Evolutionary conservation across 768 basidiomycete genomes (phyloP), one percentile per base, ranked within the genome.

Genomic region (Hypholoma sublateritium): DNA sequence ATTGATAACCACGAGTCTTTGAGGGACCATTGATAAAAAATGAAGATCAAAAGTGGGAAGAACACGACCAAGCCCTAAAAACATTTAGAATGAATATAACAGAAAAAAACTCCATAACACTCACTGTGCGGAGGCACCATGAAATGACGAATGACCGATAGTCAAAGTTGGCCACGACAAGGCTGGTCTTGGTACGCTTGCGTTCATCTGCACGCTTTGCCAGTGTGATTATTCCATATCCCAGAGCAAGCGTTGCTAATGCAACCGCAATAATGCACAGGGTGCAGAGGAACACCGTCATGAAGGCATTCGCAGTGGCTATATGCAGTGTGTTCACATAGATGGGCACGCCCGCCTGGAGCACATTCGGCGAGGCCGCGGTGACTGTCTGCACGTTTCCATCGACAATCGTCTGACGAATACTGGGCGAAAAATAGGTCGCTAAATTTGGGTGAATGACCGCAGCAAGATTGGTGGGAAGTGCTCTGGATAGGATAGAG

Each of bases 21-120:
- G 59, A 95, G 76, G 0, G 90, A 91, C 92, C 95, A 98, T 70
- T 98, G 95, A 70, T 88, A 94, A 66, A 97, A 82, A 7, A 84
- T 77, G 62, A 97, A 92, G 59, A 89, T 82, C 59, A 85, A 71
- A 57, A 93, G 74, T 8, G 95, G 95, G 49, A 83, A 75, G 61
- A 85, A 76, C 22, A 79, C 72, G 44, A 91, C 70, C n/a, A 94
- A 70, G 14, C 78, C 83, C 87, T 89, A 35, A 17, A 45, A 28
- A 21, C 21, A 5, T 32, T 32, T 9, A 32, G 28, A 32, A 22
- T 13, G 21, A 44, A 62, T 43, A 62, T 7, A 32, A 32, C 28
- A 32, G 28, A 21, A 56, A 21, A 28, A 13, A 58, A 4, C 21
- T 43, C 45, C 39, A 57, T 34, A 17, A 19, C 41, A 74, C 84